Conservation (phyloP, 768 basidiomycete genomes). For the Termitomyces sp. region DNA sequence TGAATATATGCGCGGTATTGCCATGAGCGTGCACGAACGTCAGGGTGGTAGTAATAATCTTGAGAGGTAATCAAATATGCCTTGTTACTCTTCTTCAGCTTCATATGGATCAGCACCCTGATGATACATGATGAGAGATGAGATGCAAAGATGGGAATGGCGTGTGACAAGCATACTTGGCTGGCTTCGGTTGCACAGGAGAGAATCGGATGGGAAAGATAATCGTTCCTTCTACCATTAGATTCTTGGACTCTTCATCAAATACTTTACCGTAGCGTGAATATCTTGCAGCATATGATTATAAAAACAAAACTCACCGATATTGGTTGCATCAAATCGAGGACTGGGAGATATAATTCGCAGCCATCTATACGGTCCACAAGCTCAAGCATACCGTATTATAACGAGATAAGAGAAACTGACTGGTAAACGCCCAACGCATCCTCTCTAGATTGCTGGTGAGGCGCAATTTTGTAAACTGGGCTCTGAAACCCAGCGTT, state of each 20-base stretch:
- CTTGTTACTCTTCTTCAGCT: conserved; percentile 39
- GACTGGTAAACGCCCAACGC: conserved; percentile 60
- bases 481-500: conserved; percentile 62
- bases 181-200: conserved; percentile 38
- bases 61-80: conserved; percentile 47
- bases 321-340: conserved; percentile 34
- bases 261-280: conserved; percentile 34
- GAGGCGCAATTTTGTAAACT: conserved; percentile 44
- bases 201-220: conserved; percentile 49
- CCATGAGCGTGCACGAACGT: conserved; percentile 17
- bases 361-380: conserved; percentile 45
- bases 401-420: conserved; percentile 9
- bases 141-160: neutral
- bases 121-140: neutral
- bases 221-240: conserved; percentile 53
- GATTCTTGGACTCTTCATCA: conserved; percentile 34
- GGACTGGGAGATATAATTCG: conserved; percentile 56
- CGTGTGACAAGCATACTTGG: conserved; percentile 33
- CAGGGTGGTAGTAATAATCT: conserved; percentile 41
- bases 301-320: conserved; percentile 32
- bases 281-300: neutral
- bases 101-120: conserved; percentile 49
- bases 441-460: conserved; percentile 48
- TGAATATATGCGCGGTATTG: conserved; percentile 3
- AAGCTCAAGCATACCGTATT: neutral